Evolutionary conservation across 805 yeast genomes (phyloP), one percentile per base, ranked within the genome.

Genomic region (Saccharomycopsis babjevae): DNA sequence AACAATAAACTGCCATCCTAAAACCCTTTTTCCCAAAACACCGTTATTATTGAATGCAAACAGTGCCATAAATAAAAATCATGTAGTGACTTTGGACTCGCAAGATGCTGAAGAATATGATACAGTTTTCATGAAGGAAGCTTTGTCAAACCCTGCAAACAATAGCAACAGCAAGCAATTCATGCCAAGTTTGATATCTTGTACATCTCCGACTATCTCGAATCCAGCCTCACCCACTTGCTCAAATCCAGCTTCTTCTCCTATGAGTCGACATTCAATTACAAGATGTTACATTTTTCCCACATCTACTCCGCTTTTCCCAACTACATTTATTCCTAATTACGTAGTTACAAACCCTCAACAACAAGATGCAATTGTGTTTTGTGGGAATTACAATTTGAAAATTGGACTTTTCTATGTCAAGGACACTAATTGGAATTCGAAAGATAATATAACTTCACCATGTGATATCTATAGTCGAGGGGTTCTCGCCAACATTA

Each of bases 361-460:
- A 18, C 66, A 63, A 36, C 62, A 62, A 43, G 60, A 59, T 18
- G 64, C 66, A 3, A 55, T 63, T 10, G 57, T 63, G n/a, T 57
- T 55, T 18, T 54, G 62, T 57, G 64, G 62, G 4, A 55, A 59
- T 22, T 50, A 50, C 16, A 54, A 61, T 43, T 59, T 59, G 46
- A 32, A 55, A 28, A 50, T 63, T 59, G 66, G 58, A 5, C 52
- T 63, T 8, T 61, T 63, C 50, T 63, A 57, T 28, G 58, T 61
- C 32, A 62, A 61, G 25, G 60, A 62, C 30, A 59, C 55, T 5
- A 54, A 43, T 20, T 63, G 62, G 57, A 57, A 58, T 20, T 38
- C 64, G 1, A 57, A 30, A 32, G 59, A 62, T 54, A 59, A 56
- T 5, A 50, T 63, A n/a, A 59, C 50, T n/a, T 36, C 58, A 10